A percentile compares a stretch with the other conserved stretches of the same genome.
These are phyloP conservation scores for Dictyostelium firmibasis DNA, from an alignment of 78 protist species.

Conservation along the genomic window DNA sequence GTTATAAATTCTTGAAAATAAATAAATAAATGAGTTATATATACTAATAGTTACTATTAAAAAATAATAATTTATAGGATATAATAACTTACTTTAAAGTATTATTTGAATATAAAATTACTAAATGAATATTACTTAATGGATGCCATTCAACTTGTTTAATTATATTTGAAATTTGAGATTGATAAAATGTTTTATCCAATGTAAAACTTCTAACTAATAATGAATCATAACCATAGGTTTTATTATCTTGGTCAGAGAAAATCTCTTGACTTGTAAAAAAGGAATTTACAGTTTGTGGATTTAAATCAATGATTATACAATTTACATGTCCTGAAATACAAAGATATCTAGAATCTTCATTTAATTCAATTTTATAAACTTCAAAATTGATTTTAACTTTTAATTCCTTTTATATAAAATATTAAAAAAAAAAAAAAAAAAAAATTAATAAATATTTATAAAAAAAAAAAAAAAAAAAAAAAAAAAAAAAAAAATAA, in stretches of 20 bases:
- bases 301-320: conserved; percentile 13
- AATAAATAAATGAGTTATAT: too few species aligned
- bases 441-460: too few species aligned
- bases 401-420: conserved; percentile 55
- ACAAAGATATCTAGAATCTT: conserved; percentile 33
- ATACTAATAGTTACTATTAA: too few species aligned
- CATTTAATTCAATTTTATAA: conserved; percentile 43
- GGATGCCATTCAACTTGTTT: conserved; percentile 70
- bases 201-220: neutral
- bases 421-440: too few species aligned
- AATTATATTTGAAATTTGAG: neutral
- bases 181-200: neutral
- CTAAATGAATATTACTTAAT: conserved; percentile 37
- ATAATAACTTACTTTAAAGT: conserved; percentile 27
- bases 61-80: too few species aligned
- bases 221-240: conserved; percentile 7
- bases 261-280: neutral
- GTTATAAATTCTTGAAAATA: conserved; percentile 21
- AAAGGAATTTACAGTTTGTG: neutral
- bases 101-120: conserved; percentile 44
- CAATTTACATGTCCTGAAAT: conserved; percentile 40
- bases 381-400: conserved; percentile 42
- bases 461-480: too few species aligned
- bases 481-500: too few species aligned
- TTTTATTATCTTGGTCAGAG: neutral